Base-by-base conservation (phyloP, 2,329 filamentous ascomycete genomes). In the Myriosclerotinia curreyana region DNA sequence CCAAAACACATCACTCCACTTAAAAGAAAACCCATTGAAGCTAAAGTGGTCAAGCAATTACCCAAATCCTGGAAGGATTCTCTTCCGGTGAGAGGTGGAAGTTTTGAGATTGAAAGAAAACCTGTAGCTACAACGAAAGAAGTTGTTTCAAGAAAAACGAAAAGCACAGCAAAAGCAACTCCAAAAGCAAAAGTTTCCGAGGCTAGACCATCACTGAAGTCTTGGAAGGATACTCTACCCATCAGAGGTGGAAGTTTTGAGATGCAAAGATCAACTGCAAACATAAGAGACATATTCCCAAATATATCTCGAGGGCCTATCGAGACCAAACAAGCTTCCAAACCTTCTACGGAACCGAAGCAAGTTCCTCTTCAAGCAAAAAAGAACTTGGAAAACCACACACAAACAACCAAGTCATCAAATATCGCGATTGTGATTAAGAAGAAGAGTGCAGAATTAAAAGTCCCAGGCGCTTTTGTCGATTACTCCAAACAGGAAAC, bases 11-110 rank as follows among this genome's bases (percentile, higher is more conserved):
- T 31, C 25, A n/a, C 54, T 42, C 67, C 67, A 15, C 46, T 59
- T 14, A 66, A 62, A 20, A 65, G 68, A 44, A 68, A 64, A 52
- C 54, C 42, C 5, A 5, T 48, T 0, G 54, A 48, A 25, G 25
- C 25, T 5, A 22, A 48, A 53, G 9, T 38, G 3, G 36, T 31
- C 5, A 58, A 58, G 2, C 14, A 8, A n/a, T n/a, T n/a, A 17
- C 14, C 28, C 28, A 58, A 36, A 48, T 36, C 42, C 5, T 58
- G 54, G 54, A 58, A 58, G 44, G 54, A 58, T 4, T 31, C 54
- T 20, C 54, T 58, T 20, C 54, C 54, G 1, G 14, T 58, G 9
- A 31, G 42, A 12, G 54, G 53, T 14, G 22, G 31, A 7, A 58
- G 42, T n/a, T 49, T 58, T 8, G 25, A 63, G 48, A 58, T 58